phyloP scores from a whole-genome alignment of 1,139 yeast genomes.

The Candida sp. region DNA sequence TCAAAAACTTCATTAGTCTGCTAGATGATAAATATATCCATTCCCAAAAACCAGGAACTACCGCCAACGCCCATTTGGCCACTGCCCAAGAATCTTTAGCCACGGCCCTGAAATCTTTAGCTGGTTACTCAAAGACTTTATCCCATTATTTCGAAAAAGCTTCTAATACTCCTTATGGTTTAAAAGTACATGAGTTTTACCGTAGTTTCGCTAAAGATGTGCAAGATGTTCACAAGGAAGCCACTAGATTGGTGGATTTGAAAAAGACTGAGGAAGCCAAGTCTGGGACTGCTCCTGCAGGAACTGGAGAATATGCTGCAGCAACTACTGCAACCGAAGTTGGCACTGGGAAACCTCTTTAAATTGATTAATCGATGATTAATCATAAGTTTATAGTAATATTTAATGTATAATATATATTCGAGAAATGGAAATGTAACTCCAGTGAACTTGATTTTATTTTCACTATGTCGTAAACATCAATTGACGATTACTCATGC shows the following conservation, averaged over 20 bases:
- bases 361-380: too few relatives aligned
- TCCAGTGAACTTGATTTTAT: too few relatives aligned
- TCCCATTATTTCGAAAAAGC: slow-evolving; percentile 43
- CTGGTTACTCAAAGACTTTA: slow-evolving; percentile 17
- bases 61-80: slow-evolving; percentile 12
- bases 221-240: slow-evolving; percentile 67
- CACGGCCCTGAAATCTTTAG: slow-evolving; percentile 3
- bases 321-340: background rate
- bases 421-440: too few relatives aligned
- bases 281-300: background rate
- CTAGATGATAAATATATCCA: slow-evolving; percentile 63
- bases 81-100: slow-evolving; percentile 11
- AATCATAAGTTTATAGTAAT: too few relatives aligned
- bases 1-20: slow-evolving; percentile 50
- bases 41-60: slow-evolving; percentile 20
- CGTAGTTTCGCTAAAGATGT: slow-evolving; percentile 51
- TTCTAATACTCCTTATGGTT: slow-evolving; percentile 32
- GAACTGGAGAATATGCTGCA: background rate
- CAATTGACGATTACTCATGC: too few relatives aligned
- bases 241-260: slow-evolving; percentile 62
- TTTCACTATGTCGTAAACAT: too few relatives aligned
- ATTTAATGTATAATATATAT: too few relatives aligned
- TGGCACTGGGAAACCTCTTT: too few relatives aligned
- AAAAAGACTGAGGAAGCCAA: slow-evolving; percentile 32
- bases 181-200: slow-evolving; percentile 33